Percentiles rank a stretch among this genome's conserved stretches.
These are phyloP conservation scores for Candida smagusa DNA, from an alignment of 1,139 yeast genomes.

Conservation along the genomic window DNA sequence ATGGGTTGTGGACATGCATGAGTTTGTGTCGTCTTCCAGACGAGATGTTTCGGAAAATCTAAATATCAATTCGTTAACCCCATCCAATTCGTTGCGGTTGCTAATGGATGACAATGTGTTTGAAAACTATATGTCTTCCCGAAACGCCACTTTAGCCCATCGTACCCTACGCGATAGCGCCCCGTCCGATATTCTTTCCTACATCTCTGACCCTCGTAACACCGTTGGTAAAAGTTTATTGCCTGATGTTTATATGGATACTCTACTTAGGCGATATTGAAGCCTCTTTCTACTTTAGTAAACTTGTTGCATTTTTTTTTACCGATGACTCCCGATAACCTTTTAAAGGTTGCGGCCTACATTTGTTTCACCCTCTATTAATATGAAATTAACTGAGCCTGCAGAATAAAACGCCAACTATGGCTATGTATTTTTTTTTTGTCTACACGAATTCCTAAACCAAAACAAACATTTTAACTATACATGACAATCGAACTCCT, in stretches of 20 bases:
- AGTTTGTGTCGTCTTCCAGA: slow-evolving; percentile 1
- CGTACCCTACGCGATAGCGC: neutral
- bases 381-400: no score
- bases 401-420: no score
- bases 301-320: no score
- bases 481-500: neutral
- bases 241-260: slow-evolving; percentile 7
- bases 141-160: slow-evolving; percentile 4
- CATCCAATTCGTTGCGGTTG: slow-evolving; percentile 5
- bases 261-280: slow-evolving; percentile 4
- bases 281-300: no score
- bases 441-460: no score
- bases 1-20: slow-evolving; percentile 17
- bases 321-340: no score
- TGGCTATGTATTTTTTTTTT: no score
- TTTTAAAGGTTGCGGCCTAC: no score
- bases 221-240: slow-evolving; percentile 3
- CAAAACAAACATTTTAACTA: neutral
- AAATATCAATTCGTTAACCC: neutral
- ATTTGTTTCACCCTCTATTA: no score
- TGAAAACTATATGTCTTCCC: slow-evolving; percentile 5
- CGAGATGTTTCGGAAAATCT: slow-evolving; percentile 2
- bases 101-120: slow-evolving; percentile 7
- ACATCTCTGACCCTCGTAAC: neutral
- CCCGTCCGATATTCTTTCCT: neutral